phyloP scores from a whole-genome alignment of 2,329 filamentous ascomycete genomes.

The Myriosclerotinia scirpicola region DNA sequence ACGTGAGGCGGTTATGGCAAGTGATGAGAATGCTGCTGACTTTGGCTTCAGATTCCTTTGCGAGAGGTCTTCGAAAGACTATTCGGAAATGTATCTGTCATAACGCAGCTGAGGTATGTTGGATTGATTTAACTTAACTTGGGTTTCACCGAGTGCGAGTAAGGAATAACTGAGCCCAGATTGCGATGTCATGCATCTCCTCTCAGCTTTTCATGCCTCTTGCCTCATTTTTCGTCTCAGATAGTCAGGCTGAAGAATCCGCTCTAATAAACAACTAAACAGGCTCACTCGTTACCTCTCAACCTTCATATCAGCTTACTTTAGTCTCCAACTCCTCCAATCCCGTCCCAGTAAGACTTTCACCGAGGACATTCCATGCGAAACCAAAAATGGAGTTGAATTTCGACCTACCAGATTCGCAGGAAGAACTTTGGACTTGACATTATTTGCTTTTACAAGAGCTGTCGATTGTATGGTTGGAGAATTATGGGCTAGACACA shows the following conservation, averaged over 20 bases:
- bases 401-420: constrained; percentile 46
- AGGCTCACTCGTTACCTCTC: constrained; percentile 59
- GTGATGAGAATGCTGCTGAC: neutral
- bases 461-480: constrained; percentile 71
- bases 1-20: constrained; percentile 34
- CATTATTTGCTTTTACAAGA: constrained; percentile 72
- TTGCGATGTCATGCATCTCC: neutral
- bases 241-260: constrained; percentile 14
- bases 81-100: constrained; percentile 34
- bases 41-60: constrained; percentile 40
- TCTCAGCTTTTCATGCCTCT: neutral
- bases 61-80: constrained; percentile 36
- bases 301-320: constrained; percentile 58
- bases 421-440: constrained; percentile 78
- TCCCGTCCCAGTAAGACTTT: constrained; percentile 50
- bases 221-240: neutral
- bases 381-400: constrained; percentile 35
- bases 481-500: constrained; percentile 60
- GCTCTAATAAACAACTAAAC: neutral
- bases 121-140: neutral
- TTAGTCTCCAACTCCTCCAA: constrained; percentile 58
- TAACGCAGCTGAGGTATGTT: constrained; percentile 35
- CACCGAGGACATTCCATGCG: constrained; percentile 43
- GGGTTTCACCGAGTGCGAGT: neutral
- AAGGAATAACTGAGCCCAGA: neutral